A percentile compares a stretch with the other conserved stretches of the same genome.
phyloP scores from a whole-genome alignment of 176 grass and related monocot genomes.

The Themeda triandra region DNA sequence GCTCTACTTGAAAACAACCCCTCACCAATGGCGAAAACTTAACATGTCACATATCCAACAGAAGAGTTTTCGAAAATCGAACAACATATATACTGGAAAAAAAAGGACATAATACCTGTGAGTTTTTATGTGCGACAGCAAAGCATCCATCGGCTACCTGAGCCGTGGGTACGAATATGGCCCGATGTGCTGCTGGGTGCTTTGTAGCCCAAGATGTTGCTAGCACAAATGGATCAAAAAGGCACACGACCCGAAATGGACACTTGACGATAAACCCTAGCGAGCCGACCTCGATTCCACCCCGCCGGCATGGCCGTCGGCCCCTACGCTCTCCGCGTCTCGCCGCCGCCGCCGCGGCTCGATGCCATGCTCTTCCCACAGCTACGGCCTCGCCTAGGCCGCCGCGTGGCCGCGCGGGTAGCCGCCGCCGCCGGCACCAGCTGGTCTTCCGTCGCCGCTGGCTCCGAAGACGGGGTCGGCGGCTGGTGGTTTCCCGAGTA shows the following conservation, averaged over 20 bases:
- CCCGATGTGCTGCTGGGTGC: background rate
- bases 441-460: slow-evolving; percentile 14
- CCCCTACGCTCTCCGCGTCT: slow-evolving; percentile 33
- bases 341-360: slow-evolving; percentile 13
- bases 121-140: too few relatives aligned
- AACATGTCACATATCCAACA: too few relatives aligned
- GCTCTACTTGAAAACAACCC: too few relatives aligned
- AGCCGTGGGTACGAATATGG: too few relatives aligned
- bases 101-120: too few relatives aligned
- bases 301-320: slow-evolving; percentile 26
- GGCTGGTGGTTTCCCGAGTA: slow-evolving; percentile 39
- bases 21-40: too few relatives aligned
- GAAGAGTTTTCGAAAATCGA: too few relatives aligned
- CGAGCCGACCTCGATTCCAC: background rate
- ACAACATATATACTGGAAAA: too few relatives aligned
- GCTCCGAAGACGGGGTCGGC: slow-evolving; percentile 26
- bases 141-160: too few relatives aligned
- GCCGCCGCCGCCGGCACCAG: background rate
- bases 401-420: background rate
- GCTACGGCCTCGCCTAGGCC: background rate
- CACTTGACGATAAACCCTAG: slow-evolving; percentile 22
- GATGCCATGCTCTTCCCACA: background rate
- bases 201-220: background rate
- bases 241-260: background rate
- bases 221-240: background rate